phyloP scores from a whole-genome alignment of 2,329 filamentous ascomycete species.

The Diaporthe humulicola region DNA sequence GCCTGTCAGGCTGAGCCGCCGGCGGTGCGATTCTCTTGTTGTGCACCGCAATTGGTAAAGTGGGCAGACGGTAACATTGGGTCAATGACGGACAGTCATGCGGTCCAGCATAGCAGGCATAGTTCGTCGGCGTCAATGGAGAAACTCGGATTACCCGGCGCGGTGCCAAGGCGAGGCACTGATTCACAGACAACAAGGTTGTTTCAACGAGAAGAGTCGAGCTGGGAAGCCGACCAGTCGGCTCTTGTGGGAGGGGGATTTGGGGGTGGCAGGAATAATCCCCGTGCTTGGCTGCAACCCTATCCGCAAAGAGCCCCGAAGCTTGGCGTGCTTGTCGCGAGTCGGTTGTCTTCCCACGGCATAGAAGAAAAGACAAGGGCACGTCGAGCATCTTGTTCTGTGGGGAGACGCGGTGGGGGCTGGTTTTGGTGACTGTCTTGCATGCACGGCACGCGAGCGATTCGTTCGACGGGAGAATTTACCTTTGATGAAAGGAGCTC shows the following conservation, averaged over 20 bases:
- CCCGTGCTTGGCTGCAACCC: constrained; percentile 24
- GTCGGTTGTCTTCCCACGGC: constrained; percentile 4
- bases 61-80: neutral
- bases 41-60: constrained; percentile 13
- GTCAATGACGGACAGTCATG: constrained; percentile 5
- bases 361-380: neutral
- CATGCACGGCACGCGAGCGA: constrained; percentile 9
- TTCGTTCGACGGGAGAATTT: constrained; percentile 7
- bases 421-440: neutral
- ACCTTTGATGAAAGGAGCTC: constrained; percentile 21
- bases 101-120: neutral
- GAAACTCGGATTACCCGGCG: neutral
- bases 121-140: neutral
- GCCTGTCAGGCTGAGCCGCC: neutral
- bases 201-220: constrained; percentile 16
- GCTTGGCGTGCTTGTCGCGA: constrained; percentile 25
- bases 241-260: neutral
- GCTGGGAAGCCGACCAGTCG: neutral
- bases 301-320: constrained; percentile 15
- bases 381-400: constrained; percentile 1
- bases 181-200: constrained; percentile 25
- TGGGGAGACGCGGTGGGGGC: neutral
- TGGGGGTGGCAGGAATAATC: constrained; percentile 3
- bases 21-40: neutral
- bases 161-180: constrained; percentile 22